Conservation (phyloP, 2,329 filamentous ascomycete species). For the Ophiostoma angusticollis region DNA sequence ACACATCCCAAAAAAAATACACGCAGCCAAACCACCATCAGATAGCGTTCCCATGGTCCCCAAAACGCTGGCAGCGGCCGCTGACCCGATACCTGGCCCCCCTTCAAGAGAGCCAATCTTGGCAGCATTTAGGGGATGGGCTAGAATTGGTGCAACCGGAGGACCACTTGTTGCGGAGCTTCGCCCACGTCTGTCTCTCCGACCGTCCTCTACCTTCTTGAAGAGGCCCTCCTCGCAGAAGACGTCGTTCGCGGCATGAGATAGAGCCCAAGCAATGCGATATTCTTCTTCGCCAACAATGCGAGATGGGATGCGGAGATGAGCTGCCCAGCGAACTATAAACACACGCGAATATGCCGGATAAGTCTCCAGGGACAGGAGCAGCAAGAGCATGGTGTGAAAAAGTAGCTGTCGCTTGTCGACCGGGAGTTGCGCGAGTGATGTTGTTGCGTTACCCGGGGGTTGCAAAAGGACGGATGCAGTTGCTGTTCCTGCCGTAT, state of each 20-base stretch:
- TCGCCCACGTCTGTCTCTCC: slow-evolving; percentile 57
- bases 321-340: slow-evolving; percentile 56
- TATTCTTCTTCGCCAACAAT: slow-evolving; percentile 59
- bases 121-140: slow-evolving; percentile 62
- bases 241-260: slow-evolving; percentile 57
- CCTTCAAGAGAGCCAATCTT: slow-evolving; percentile 70
- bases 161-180: slow-evolving; percentile 42
- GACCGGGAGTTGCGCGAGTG: slow-evolving; percentile 37
- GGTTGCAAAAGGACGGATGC: background rate
- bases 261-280: slow-evolving; percentile 59
- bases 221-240: slow-evolving; percentile 50
- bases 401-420: slow-evolving; percentile 55
- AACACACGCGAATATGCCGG: slow-evolving; percentile 59
- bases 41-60: slow-evolving; percentile 70
- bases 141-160: slow-evolving; percentile 58
- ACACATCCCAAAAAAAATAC: slow-evolving; percentile 84
- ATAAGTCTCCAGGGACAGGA: slow-evolving; percentile 69
- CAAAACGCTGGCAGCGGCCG: slow-evolving; percentile 63
- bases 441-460: slow-evolving; percentile 4
- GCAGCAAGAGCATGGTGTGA: slow-evolving; percentile 56
- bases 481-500: background rate
- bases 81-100: slow-evolving; percentile 60
- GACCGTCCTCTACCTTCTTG: slow-evolving; percentile 51
- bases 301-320: slow-evolving; percentile 53
- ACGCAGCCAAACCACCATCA: slow-evolving; percentile 66